Percentiles rank a stretch among this genome's conserved stretches.
Evolutionary conservation across 192 early-diverging fungal genomes (phyloP).

Genomic region (Backusella tarrabulga): DNA sequence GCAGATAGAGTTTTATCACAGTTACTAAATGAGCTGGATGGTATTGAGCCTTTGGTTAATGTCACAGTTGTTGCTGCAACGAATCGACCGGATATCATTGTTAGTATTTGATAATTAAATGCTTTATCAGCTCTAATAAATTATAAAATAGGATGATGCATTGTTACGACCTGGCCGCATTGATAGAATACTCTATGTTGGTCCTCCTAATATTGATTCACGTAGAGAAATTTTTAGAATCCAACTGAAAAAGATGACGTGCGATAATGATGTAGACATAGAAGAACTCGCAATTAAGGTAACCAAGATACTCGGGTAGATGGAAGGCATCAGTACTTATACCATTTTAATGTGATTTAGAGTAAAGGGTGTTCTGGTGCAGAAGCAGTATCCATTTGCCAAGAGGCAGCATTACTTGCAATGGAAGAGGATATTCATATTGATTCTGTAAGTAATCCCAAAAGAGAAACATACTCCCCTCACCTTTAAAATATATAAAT

Average conservation of each 20-base stretch:
- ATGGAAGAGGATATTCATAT: slow-evolving; percentile 78
- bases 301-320: not conserved
- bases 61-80: slow-evolving; percentile 98
- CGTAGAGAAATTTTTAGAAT: slow-evolving; percentile 81
- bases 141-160: slow-evolving; percentile 68
- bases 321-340: not conserved
- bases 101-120: slow-evolving; percentile 22
- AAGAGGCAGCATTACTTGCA: slow-evolving; percentile 90
- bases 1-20: slow-evolving; percentile 95
- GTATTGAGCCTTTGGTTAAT: slow-evolving; percentile 92
- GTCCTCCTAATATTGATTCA: slow-evolving; percentile 79
- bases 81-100: slow-evolving; percentile 95
- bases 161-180: slow-evolving; percentile 93
- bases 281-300: slow-evolving; percentile 63
- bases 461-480: not conserved
- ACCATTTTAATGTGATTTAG: slow-evolving; percentile 31
- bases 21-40: slow-evolving; percentile 92
- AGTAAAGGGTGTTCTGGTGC: slow-evolving; percentile 94
- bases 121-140: not conserved
- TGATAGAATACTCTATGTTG: slow-evolving; percentile 92
- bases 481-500: too few species aligned
- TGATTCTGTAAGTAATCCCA: slow-evolving; percentile 29
- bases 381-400: slow-evolving; percentile 88
- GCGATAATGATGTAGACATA: slow-evolving; percentile 64
- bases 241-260: slow-evolving; percentile 71